Evolutionary conservation across 2,329 filamentous ascomycete species (phyloP).

Genomic region (Colletotrichum sp.): DNA sequence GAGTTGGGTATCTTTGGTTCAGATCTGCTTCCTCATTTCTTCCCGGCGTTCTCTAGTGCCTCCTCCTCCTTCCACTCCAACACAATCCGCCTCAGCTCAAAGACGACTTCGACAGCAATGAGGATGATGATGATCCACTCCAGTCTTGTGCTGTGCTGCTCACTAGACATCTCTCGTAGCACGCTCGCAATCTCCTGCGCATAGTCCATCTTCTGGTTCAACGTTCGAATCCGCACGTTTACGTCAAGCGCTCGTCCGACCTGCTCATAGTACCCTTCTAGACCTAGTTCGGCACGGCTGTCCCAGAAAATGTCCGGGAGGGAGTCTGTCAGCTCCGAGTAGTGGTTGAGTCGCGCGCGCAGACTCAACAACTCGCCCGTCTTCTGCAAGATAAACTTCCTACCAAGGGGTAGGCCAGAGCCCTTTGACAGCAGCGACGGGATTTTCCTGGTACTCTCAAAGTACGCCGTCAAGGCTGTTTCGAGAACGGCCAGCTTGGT

Average conservation of each 20-base stretch:
- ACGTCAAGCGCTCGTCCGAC: conserved; percentile 91
- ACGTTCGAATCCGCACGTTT: conserved; percentile 83
- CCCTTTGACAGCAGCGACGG: conserved; percentile 77
- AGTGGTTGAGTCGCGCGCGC: conserved; percentile 92
- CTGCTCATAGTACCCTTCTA: conserved; percentile 95
- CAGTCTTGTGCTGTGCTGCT: conserved; percentile 85
- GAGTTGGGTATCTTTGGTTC: background rate
- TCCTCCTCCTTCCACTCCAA: conserved; percentile 61
- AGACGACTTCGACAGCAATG: conserved; percentile 89
- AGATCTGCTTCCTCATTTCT: background rate
- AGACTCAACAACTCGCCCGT: conserved; percentile 91
- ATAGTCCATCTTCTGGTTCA: conserved; percentile 99
- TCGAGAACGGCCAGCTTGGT: conserved; percentile 95
- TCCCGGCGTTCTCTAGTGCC: conserved; percentile 18
- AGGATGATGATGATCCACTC: conserved; percentile 97
- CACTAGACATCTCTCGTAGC: conserved; percentile 84
- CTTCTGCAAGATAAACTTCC: conserved; percentile 87
- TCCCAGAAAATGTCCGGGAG: conserved; percentile 98
- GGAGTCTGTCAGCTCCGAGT: conserved; percentile 94
- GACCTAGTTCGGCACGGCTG: conserved; percentile 81
- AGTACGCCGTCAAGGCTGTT: conserved; percentile 80
- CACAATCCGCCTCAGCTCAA: conserved; percentile 80
- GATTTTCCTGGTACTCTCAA: conserved; percentile 84
- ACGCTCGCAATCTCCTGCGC: conserved; percentile 94
- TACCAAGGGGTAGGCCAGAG: conserved; percentile 46